Percentiles rank a stretch among this genome's conserved stretches.
These are phyloP conservation scores for Alternaria solani DNA, from an alignment of 2,329 filamentous ascomycete genomes.

Conservation along the genomic window DNA sequence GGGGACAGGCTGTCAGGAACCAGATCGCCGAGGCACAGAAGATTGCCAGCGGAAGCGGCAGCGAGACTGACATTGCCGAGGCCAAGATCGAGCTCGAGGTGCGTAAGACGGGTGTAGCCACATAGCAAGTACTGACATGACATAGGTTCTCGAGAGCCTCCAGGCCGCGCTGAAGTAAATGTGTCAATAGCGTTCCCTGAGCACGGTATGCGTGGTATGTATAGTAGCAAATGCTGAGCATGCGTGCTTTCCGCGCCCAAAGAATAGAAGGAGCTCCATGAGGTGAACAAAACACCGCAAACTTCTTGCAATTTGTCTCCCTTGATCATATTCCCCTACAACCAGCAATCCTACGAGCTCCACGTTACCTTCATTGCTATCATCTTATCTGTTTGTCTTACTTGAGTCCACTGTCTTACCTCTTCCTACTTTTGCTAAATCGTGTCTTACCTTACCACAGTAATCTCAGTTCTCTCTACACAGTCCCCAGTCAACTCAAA, in stretches of 20 bases:
- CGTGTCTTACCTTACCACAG: background rate
- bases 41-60: slow-evolving; percentile 87
- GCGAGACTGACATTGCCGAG: slow-evolving; percentile 97
- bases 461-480: slow-evolving; percentile 2
- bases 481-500: background rate
- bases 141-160: slow-evolving; percentile 81
- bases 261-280: slow-evolving; percentile 46
- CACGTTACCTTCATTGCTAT: slow-evolving; percentile 26
- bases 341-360: slow-evolving; percentile 24
- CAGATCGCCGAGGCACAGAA: slow-evolving; percentile 97
- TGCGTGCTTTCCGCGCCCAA: slow-evolving; percentile 40
- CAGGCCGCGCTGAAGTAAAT: slow-evolving; percentile 82
- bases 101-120: slow-evolving; percentile 43
- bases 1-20: slow-evolving; percentile 72
- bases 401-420: slow-evolving; percentile 9
- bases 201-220: slow-evolving; percentile 27
- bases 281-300: slow-evolving; percentile 36
- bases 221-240: slow-evolving; percentile 22
- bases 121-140: slow-evolving; percentile 47
- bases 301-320: slow-evolving; percentile 13
- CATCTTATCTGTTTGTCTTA: slow-evolving; percentile 11
- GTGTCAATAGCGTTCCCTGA: slow-evolving; percentile 54
- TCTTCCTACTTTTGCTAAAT: background rate
- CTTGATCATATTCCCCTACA: slow-evolving; percentile 6
- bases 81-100: slow-evolving; percentile 99